Base-by-base conservation (phyloP, 2,329 filamentous ascomycete genomes). In the Fusarium nelsonii region DNA sequence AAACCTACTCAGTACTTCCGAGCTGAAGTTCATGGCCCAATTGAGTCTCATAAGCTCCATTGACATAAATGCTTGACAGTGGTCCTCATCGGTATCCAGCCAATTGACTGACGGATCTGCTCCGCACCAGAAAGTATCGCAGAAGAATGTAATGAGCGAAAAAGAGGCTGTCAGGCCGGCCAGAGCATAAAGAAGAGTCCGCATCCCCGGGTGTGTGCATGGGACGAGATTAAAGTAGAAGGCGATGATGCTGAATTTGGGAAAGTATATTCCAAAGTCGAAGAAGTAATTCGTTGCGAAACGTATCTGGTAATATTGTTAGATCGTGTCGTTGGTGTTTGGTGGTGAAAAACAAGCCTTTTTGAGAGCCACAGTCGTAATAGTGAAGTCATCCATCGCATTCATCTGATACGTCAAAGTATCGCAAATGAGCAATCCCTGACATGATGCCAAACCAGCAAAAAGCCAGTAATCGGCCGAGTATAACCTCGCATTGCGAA, bases 101-200 rank as follows among this genome's bases (percentile, higher is more conserved):
- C 59, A 62, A 20, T 62, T 62, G 3, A 62, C 15, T 0, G 59
- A 62, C 10, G 59, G 59, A 11, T 62, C 46, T 2, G 45, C 33
- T 6, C 59, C 59, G 8, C 59, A 62, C 57, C 59, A 62, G 3
- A 62, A 62, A 4, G 57, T 62, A 1, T 62, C 59, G 16, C 57
- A 33, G 8, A 62, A 62, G 14, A 62, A 20, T 1, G 57, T 62
- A 1, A 32, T 10, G 2, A 62, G 6, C 1, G 59, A 58, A 8
- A 62, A 62, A 1, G 57, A 41, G 3, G 28, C 6, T 0, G 57
- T 62, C 0, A 62, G 7, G 3, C 28, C 34, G 1, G 40, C n/a
- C n/a, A 62, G 8, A 6, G 30, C 41, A 6, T 62, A 62, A 0
- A 62, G 20, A 1, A 41, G 39, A 10, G 32, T 46, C 6, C 59